These are phyloP conservation scores for Potentilla sterilis DNA, from an alignment of 306 rosid species.

Conservation along the genomic window DNA sequence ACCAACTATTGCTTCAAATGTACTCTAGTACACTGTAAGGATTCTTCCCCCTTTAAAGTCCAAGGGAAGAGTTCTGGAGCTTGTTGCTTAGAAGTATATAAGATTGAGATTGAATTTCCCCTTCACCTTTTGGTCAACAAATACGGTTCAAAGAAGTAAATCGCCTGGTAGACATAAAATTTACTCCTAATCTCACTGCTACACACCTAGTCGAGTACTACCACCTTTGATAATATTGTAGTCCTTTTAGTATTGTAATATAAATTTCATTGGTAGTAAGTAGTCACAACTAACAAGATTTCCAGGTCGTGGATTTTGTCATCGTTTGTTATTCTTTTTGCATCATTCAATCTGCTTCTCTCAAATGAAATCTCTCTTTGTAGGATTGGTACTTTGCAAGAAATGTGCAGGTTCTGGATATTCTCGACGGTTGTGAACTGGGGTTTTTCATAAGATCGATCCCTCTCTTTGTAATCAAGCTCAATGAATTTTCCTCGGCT, in stretches of 20 bases:
- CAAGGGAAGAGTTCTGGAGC: not conserved
- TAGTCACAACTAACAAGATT: not conserved
- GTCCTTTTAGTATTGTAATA: not conserved
- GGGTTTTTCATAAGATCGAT: not conserved
- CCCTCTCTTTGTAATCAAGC: not conserved
- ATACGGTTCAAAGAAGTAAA: not conserved
- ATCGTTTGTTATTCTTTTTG: not conserved
- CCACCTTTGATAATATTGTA: not conserved
- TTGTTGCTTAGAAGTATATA: not conserved
- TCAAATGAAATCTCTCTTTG: constrained; percentile 16
- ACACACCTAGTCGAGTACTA: not conserved
- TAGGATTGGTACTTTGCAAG: constrained; percentile 95
- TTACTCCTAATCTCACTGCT: not conserved
- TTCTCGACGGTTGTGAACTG: constrained; percentile 73
- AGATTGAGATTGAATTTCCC: not conserved
- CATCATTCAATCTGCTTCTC: not conserved
- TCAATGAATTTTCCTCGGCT: constrained; percentile 13
- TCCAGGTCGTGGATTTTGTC: not conserved
- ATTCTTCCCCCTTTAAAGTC: not conserved
- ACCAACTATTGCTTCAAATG: not conserved
- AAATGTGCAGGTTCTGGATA: constrained; percentile 98
- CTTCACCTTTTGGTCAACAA: not conserved
- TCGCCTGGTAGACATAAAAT: not conserved
- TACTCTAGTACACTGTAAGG: not conserved
- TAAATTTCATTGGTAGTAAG: not conserved